Evolutionary conservation across 2,329 filamentous ascomycete genomes (phyloP), one percentile per base, ranked within the genome.

Genomic region (Rhexocercosporidium sp.): DNA sequence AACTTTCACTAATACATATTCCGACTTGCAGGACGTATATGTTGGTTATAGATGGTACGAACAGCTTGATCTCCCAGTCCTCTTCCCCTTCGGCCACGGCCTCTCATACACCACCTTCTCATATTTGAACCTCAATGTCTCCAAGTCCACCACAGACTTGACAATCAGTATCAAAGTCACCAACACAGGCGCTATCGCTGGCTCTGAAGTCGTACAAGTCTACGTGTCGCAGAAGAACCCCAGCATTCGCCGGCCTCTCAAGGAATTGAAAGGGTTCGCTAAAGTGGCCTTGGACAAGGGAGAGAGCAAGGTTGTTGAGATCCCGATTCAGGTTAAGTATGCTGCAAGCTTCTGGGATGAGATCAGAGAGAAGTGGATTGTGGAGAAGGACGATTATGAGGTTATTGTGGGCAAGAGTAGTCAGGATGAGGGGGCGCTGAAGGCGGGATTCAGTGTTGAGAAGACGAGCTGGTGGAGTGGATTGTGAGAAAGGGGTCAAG

Each of bases 11-110:
- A 59, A 59, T 41, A 29, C 3, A 12, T 22, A 14, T 1, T 20
- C 25, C 20, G 8, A 31, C 9, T 3, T 44, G 29, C 37, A 53
- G 56, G 92, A 93, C 68, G 82, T 96, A 54, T 95, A 93, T 77
- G 83, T 95, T 44, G 92, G 92, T 3, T 96, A 96, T 80, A 85
- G 92, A 25, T 93, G 89, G 81, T 96, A 93, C 77, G 92, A 96
- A 75, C 89, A 86, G 73, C 83, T 85, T n/a, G 83, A 88, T 41
- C 83, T 88, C 4, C 82, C 84, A 0, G 86, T 90, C 0, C 84
- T 91, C 31, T 96, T 94, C 79, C 85, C 90, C 66, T 96, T 96
- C 76, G 92, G 92, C 14, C 89, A 93, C 75, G 93, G 93, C 1
- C 82, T 96, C 1, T 92, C 90, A 18, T 96, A 94, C 79, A 94